Evolutionary conservation across 2,329 filamentous ascomycete species (phyloP), one percentile per base, ranked within the genome.

Genomic region (Biscogniauxia marginata): DNA sequence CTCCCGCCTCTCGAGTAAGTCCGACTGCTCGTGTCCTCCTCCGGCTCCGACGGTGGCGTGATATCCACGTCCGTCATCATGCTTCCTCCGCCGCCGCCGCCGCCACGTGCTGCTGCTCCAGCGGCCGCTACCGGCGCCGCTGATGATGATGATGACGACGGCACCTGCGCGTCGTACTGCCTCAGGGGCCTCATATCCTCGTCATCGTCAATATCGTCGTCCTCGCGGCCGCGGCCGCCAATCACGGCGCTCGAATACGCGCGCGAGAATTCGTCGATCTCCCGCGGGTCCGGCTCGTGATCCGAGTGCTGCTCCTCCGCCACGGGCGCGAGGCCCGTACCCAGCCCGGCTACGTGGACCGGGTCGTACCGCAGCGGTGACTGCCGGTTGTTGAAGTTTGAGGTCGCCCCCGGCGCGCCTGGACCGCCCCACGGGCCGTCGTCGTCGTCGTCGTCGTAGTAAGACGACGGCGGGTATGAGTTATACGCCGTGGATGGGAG

Each of bases 241-340:
- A 82, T 68, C 2, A 72, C 75, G 1, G 76, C 71, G 55, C 73
- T 71, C 57, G 75, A 77, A 52, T 75, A 70, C n/a, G 65, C 73
- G 5, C 75, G 72, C 6, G 74, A 71, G 55, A 79, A 80, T 21
- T 81, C 79, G 20, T 80, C 77, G 24, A 76, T 70, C 55, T 77
- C 76, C 6, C 75, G 70, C 0, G 74, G 74, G 49, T 79, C 66
- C 13, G 77, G 76, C 7, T 74, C 67, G 53, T 73, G 68, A 22
- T 79, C 48, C 70, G 70, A 65, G 56, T 60, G 34, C 53, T 66
- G 30, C 51, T 66, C 67, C 23, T 70, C 67, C 0, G 58, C 62
- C 1, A 70, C 67, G 1, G 68, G 65, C 18, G 69, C 58, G 7
- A 67, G 58, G 6, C 58, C 65, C 1, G 63, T 66, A 13, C 62